phyloP scores from a whole-genome alignment of 2,329 filamentous ascomycete genomes.

The Alternaria metachromatica region DNA sequence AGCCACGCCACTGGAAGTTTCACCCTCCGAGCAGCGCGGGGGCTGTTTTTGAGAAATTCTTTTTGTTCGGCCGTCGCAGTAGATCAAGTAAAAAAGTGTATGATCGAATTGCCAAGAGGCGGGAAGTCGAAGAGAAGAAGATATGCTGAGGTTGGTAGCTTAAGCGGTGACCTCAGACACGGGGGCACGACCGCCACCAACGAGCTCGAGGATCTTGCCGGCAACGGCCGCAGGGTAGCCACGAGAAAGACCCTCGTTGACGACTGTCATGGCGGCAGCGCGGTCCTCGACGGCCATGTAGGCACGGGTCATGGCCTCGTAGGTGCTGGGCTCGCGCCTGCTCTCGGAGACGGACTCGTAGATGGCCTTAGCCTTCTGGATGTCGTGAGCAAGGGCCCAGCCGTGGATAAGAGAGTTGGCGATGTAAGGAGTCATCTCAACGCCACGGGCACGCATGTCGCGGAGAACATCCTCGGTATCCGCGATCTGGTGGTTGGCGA shows the following conservation, averaged over 20 bases:
- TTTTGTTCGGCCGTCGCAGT: conserved; percentile 28
- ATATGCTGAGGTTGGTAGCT: not conserved
- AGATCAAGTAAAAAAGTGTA: conserved; percentile 15
- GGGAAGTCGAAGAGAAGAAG: conserved; percentile 14
- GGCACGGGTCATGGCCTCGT: conserved; percentile 97
- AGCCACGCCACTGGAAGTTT: conserved; percentile 22
- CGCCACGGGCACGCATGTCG: conserved; percentile 74
- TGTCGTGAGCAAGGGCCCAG: conserved; percentile 85
- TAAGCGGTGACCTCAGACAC: conserved; percentile 28
- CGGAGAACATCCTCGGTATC: conserved; percentile 73
- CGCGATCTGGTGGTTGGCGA: conserved; percentile 85
- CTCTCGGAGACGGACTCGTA: conserved; percentile 79
- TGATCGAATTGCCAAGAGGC: conserved; percentile 11
- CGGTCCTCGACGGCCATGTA: conserved; percentile 85
- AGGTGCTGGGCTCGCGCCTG: conserved; percentile 94
- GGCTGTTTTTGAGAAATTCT: conserved; percentile 23
- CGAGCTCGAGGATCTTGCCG: conserved; percentile 90
- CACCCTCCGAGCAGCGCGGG: conserved; percentile 17
- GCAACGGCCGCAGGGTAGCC: conserved; percentile 92
- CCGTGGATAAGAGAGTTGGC: conserved; percentile 98
- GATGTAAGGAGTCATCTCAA: conserved; percentile 95
- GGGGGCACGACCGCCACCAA: conserved; percentile 54
- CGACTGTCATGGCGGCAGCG: conserved; percentile 75
- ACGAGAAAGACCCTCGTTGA: conserved; percentile 87
- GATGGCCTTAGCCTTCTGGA: conserved; percentile 77